Evolutionary conservation across 1,139 yeast species (phyloP), one percentile per base, ranked within the genome.

Genomic region (Yarrowia galli): DNA sequence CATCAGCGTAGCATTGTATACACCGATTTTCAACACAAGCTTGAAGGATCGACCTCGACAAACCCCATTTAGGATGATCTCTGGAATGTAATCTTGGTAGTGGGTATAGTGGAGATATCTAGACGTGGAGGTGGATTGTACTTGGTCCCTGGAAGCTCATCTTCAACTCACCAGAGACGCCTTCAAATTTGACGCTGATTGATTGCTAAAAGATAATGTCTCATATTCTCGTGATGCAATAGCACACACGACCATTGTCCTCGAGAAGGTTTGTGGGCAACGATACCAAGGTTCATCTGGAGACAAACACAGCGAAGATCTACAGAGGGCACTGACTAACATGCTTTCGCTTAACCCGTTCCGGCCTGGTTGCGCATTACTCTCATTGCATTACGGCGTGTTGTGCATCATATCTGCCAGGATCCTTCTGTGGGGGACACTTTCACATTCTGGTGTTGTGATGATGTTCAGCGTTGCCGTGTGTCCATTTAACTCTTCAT

Each of bases 341-440:
- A 53, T 36, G 32, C 45, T 38, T 36, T 53, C 60, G 42, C 60
- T 53, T 53, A 23, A 7, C 60, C 60, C 23, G 28, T 36, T 53
- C 45, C 45, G 60, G 60, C 43, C 13, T 7, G 8, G 28, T 51
- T 32, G 38, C 40, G n/a, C n/a, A 18, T n/a, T n/a, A 46, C 36
- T 2, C 7, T 18, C 40, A 16, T 28, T 10, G 22, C 25, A 22
- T 35, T 9, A 51, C 42, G 38, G 38, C 16, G 36, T 8, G 28
- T 15, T 13, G n/a, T 35, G 58, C 28, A 15, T 51, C 13, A 22
- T 2, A 20, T 9, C 42, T 51, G 58, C 28, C 58, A 20, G 42
- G 42, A 13, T 7, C 42, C 9, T 16, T 48, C 28, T 49, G 35
- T 8, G 28, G 28, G 23, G 40, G n/a, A n/a, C 16, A 3, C n/a